Conservation (phyloP, 345 rosid genomes). For the Melaleuca quinquenervia region DNA sequence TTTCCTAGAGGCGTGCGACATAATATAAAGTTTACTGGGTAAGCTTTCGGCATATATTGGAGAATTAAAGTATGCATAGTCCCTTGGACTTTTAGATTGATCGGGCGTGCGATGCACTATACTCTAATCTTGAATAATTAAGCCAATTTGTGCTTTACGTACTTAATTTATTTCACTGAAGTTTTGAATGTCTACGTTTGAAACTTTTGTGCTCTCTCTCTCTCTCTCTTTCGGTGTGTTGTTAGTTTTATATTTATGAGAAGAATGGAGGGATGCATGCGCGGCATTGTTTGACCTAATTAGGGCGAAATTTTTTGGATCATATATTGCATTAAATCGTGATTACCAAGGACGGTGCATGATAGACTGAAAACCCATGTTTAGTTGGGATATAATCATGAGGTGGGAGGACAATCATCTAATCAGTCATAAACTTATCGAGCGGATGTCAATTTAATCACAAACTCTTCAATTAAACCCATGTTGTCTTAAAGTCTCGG, state of each 20-base stretch:
- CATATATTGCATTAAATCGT: not conserved
- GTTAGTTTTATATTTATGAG: not conserved
- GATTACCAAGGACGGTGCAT: not conserved
- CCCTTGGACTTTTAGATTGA: not conserved
- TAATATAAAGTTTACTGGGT: not conserved
- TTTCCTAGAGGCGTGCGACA: not conserved
- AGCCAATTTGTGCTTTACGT: not conserved
- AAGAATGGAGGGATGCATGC: not conserved
- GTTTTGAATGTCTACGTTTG: not conserved
- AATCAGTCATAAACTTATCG: not conserved
- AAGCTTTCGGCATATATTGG: not conserved
- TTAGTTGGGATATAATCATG: not conserved
- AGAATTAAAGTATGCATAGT: not conserved
- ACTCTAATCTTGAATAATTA: not conserved
- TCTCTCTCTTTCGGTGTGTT: no score
- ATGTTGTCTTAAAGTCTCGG: accelerated
- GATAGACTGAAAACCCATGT: not conserved
- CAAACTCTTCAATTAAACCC: not conserved
- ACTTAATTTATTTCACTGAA: not conserved
- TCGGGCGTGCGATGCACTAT: not conserved
- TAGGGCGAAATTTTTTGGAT: not conserved
- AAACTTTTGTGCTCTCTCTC: not conserved
- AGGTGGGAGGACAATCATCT: not conserved
- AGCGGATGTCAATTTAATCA: not conserved
- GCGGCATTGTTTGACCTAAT: not conserved